Conservation (phyloP, 352 stramenopile species). For the Thraustotheca clavata region DNA sequence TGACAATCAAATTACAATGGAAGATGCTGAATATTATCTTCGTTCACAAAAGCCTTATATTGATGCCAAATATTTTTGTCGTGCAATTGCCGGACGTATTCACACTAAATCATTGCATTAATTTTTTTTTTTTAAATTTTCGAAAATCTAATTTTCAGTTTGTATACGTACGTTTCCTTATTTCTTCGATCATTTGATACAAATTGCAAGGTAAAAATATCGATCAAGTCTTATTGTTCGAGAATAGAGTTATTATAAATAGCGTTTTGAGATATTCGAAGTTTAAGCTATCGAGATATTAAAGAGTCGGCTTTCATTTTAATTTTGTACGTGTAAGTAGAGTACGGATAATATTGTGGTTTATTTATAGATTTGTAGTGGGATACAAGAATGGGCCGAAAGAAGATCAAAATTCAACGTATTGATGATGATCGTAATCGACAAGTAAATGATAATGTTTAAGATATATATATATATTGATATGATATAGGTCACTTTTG, state of each 20-base stretch:
- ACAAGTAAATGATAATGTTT: slow-evolving; percentile 27
- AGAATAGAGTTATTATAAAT: too few species aligned
- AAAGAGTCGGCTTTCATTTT: slow-evolving; percentile 9
- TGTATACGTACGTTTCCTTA: slow-evolving; percentile 10
- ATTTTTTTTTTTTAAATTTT: too few species aligned
- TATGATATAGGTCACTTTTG: slow-evolving; percentile 46
- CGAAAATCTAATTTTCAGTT: slow-evolving; percentile 9
- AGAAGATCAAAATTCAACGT: slow-evolving; percentile 86
- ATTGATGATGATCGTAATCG: slow-evolving; percentile 82
- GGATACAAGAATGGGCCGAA: slow-evolving; percentile 54
- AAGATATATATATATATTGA: background rate
- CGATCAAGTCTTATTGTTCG: too few species aligned
- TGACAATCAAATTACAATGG: slow-evolving; percentile 73
- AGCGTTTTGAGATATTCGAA: too few species aligned
- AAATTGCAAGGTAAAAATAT: background rate
- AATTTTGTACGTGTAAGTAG: background rate
- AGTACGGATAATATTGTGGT: background rate
- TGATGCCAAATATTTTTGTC: slow-evolving; percentile 74
- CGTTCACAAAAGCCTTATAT: slow-evolving; percentile 77
- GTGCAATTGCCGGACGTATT: slow-evolving; percentile 67
- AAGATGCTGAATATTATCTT: slow-evolving; percentile 78
- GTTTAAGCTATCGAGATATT: background rate
- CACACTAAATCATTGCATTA: slow-evolving; percentile 70
- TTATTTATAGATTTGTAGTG: background rate
- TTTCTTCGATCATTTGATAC: background rate